phyloP scores from a whole-genome alignment of 306 rosid species.

The Pterocarpus santalinus region DNA sequence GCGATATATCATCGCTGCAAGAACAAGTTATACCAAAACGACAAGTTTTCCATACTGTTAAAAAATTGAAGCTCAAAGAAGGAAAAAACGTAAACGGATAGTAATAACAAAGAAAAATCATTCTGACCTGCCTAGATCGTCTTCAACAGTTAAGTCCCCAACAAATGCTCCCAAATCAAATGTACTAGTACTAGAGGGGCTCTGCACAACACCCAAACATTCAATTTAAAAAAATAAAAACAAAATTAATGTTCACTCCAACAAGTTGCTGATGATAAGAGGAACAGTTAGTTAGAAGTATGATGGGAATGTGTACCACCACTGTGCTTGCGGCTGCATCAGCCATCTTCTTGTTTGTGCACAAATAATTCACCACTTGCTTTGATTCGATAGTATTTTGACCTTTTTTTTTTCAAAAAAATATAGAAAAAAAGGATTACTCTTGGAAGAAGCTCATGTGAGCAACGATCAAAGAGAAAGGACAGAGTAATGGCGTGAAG shows the following conservation, averaged over 20 bases:
- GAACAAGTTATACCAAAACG: constrained; percentile 29
- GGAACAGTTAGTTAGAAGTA: too few relatives aligned
- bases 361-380: background rate
- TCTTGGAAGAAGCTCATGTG: too few relatives aligned
- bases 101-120: background rate
- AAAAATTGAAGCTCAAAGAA: background rate
- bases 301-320: constrained; percentile 21
- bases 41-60: background rate
- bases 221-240: too few relatives aligned
- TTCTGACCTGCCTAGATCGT: constrained; percentile 71
- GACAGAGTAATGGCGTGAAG: too few relatives aligned
- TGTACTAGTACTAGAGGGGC: constrained; percentile 43
- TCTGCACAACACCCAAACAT: constrained; percentile 46
- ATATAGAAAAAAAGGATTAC: too few relatives aligned
- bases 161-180: constrained; percentile 87
- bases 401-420: too few relatives aligned
- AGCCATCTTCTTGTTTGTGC: constrained; percentile 47
- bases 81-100: background rate
- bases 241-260: too few relatives aligned
- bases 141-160: constrained; percentile 83
- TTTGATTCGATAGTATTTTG: background rate
- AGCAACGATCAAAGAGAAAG: too few relatives aligned
- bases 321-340: constrained; percentile 45
- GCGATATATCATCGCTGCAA: constrained; percentile 78
- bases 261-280: too few relatives aligned